Conservation (phyloP, 208 protist genomes). For the Leishmania mexicana region DNA sequence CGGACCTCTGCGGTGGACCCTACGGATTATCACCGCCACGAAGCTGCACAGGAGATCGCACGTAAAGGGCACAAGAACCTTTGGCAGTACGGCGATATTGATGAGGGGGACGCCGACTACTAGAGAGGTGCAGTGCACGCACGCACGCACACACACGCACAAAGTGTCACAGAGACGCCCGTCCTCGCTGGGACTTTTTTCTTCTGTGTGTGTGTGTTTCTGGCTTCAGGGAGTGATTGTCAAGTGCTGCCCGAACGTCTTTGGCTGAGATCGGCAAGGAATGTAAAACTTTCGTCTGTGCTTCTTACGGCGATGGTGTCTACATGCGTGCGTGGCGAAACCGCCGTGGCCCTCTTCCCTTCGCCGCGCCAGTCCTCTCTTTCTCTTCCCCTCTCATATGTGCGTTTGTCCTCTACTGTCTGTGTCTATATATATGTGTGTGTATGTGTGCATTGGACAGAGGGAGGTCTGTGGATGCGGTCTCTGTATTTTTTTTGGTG, state of each 20-base stretch:
- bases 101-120: constrained; percentile 60
- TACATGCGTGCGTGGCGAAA: not conserved
- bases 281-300: not conserved
- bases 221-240: not conserved
- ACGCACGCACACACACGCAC: not conserved
- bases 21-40: constrained; percentile 59
- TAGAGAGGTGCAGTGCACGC: not conserved
- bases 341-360: not conserved
- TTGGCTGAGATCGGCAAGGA: not conserved
- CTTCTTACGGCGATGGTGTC: not conserved
- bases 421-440: not conserved
- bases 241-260: not conserved
- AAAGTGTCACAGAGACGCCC: not conserved
- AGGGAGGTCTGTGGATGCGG: not conserved
- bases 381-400: not conserved
- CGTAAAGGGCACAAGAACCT: constrained; percentile 81
- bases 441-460: not conserved
- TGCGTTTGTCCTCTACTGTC: too few relatives aligned
- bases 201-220: not conserved
- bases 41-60: constrained; percentile 77
- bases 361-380: not conserved
- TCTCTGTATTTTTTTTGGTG: constrained; percentile 11
- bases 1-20: constrained; percentile 43
- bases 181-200: not conserved
- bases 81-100: constrained; percentile 89